Base-by-base conservation (phyloP, 495 filamentous ascomycete species). In the Lasiosphaeria miniovina region DNA sequence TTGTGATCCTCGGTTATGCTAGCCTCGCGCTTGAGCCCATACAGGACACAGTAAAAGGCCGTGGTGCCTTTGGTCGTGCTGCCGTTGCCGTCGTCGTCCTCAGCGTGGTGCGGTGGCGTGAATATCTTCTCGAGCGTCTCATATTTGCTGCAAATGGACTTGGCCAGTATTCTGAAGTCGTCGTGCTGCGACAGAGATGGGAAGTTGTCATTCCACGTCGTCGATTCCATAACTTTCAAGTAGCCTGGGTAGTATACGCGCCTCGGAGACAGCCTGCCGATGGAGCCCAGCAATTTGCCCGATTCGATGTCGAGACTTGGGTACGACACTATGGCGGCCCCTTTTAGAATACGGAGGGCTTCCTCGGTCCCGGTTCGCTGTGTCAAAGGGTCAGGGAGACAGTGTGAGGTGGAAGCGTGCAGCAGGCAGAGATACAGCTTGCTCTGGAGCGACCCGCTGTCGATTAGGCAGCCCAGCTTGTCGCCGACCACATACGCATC, bases 281-380 rank as follows among this genome's bases (percentile, higher is more conserved):
- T 82, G 0, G 64, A 31, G 0, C 32, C 4, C 0, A 87, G 68
- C 9, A 82, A 54, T 0, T 61, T 17, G 15, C 75, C 51, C 49
- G 85, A 73, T 4, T 74, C 71, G 0, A 57, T 9, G 4, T 68
- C 60, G 3, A 88, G 70, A 4, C 57, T 60, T 9, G 68, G 64
- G 49, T 84, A 86, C 0, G 85, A 88, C 50, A 74, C 63, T 0
- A 82, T 61, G 1, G 81, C 70, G 33, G 80, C 80, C 3, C 76
- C 80, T 1, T 60, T 58, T 9, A 89, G 73, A 31, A 82, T 77
- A 0, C 61, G 57, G 1, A 90, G 64, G 0, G 81, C 77, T 62
- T 88, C 74, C 58, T 90, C 87, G 0, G 84, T 88, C 0, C 88
- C 88, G 3, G 84, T 89, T 33, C 70, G 75, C 0, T 63, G 57